Base-by-base conservation (phyloP, 1,284 basidiomycete genomes). In the Lentinus polychrous region DNA sequence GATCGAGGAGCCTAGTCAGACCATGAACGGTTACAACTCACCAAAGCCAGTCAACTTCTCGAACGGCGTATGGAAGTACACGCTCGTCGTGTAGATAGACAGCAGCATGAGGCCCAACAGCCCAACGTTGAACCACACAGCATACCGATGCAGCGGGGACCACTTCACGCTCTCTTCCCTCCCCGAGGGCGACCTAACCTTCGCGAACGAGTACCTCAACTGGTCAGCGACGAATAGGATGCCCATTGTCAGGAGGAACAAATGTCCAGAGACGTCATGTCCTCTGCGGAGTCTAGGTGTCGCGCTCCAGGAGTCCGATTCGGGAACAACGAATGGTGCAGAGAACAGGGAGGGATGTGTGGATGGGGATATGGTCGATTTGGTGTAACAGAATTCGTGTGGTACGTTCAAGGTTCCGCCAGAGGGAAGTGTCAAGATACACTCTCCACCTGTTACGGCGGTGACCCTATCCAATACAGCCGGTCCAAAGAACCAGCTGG, bases 251-350 rank as follows among this genome's bases (percentile, higher is more conserved):
- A 98, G 77, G 53, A 99, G 77, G 71, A 97, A 98, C 22, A 93
- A 78, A 63, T 99, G 95, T 1, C 94, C 94, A 0, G 91, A 94
- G 11, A 98, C 81, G 61, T 99, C 95, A 64, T 96, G 93, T 0
- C 94, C 94, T 52, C 78, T 83, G 60, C 79, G 78, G 56, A 91
- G 65, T 36, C 78, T 68, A 6, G 86, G 84, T 0, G 67, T 57
- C 0, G 68, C 73, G 12, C 59, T 59, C 76, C 79, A 83, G 17
- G 65, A 66, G 1, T 50, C 46, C 3, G 52, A 18, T 1, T 68
- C 66, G 0, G 73, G 69, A 15, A 70, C 58, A 8, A 65, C 50
- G 32, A 73, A 53, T 23, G 70, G 62, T 10, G 69, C 56, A 3
- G 71, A 60, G 64, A 92, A 91, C 34, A 91, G 68, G 12, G 69